These are phyloP conservation scores for Botrytis sinoallii DNA, from an alignment of 2,329 filamentous ascomycete species.

Conservation along the genomic window DNA sequence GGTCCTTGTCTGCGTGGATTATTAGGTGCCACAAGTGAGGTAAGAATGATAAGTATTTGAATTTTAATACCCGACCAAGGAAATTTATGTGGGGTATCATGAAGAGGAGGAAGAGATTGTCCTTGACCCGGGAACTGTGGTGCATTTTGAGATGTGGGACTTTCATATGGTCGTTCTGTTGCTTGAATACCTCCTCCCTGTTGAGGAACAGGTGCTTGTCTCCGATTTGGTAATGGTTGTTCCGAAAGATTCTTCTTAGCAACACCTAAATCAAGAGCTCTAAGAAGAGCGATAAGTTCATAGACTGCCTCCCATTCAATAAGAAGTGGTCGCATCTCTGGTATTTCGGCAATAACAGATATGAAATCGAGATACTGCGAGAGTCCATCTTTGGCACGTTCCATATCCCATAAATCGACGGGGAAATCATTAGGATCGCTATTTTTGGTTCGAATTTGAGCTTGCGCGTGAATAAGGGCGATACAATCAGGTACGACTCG, in stretches of 20 bases:
- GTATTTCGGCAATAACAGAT: constrained; percentile 80
- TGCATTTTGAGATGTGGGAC: constrained; percentile 22
- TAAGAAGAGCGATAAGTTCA: constrained; percentile 82
- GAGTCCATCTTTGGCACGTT: constrained; percentile 90
- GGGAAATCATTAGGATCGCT: constrained; percentile 84
- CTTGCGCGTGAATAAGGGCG: constrained; percentile 90
- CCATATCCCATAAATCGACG: constrained; percentile 95
- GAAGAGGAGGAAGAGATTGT: constrained; percentile 47
- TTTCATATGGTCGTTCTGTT: constrained; percentile 66
- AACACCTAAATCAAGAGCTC: constrained; percentile 83
- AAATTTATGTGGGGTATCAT: constrained; percentile 63
- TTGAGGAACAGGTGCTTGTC: constrained; percentile 34
- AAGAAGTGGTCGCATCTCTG: constrained; percentile 77
- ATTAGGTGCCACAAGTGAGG: constrained; percentile 83
- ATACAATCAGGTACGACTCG: constrained; percentile 92
- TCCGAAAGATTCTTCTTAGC: constrained; percentile 72
- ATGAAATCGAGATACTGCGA: constrained; percentile 95
- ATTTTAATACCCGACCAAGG: constrained; percentile 79
- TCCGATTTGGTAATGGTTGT: constrained; percentile 37
- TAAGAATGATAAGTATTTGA: constrained; percentile 85
- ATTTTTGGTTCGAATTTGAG: constrained; percentile 75
- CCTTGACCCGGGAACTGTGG: constrained; percentile 35
- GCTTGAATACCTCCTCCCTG: constrained; percentile 32
- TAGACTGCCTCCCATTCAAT: constrained; percentile 91
- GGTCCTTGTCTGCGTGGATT: constrained; percentile 55